A percentile compares a stretch with the other conserved stretches of the same genome.
These are phyloP conservation scores for Oryza australiensis DNA, from an alignment of 176 grass and related monocot genomes.

Conservation along the genomic window DNA sequence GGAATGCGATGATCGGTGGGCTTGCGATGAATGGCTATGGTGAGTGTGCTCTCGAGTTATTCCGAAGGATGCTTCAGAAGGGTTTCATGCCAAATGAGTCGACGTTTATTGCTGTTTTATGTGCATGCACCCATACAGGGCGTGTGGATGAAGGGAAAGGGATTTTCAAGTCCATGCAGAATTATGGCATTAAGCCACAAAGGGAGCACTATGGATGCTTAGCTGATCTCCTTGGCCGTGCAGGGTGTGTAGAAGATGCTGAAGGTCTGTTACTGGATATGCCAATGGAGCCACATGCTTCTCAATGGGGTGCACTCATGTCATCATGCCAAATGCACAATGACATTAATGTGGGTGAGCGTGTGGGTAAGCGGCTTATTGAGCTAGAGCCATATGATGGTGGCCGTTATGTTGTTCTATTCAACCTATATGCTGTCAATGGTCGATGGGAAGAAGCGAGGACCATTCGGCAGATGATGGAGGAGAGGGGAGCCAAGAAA, in stretches of 20 bases:
- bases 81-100: slow-evolving; percentile 49
- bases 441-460: slow-evolving; percentile 51
- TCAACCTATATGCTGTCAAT: slow-evolving; percentile 59
- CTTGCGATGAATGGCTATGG: slow-evolving; percentile 60
- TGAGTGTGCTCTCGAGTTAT: slow-evolving; percentile 32
- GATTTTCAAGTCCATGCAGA: slow-evolving; percentile 47
- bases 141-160: slow-evolving; percentile 52
- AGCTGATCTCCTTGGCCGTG: slow-evolving; percentile 59
- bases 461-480: slow-evolving; percentile 48
- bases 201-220: slow-evolving; percentile 73
- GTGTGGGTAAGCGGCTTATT: slow-evolving; percentile 57
- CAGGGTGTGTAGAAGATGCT: slow-evolving; percentile 45
- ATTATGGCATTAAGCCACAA: slow-evolving; percentile 44
- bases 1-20: slow-evolving; percentile 69
- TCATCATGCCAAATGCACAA: slow-evolving; percentile 54
- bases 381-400: slow-evolving; percentile 63
- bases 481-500: slow-evolving; percentile 51
- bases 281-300: slow-evolving; percentile 67
- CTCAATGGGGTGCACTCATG: slow-evolving; percentile 76
- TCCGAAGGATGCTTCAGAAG: slow-evolving; percentile 43
- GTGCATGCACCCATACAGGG: slow-evolving; percentile 59
- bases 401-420: slow-evolving; percentile 58
- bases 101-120: slow-evolving; percentile 52
- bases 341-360: slow-evolving; percentile 45
- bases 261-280: slow-evolving; percentile 56